Percentiles rank a stretch among this genome's conserved stretches.
Evolutionary conservation across 2,329 filamentous ascomycete genomes (phyloP).

Genomic region (Arachnomyces sp.): DNA sequence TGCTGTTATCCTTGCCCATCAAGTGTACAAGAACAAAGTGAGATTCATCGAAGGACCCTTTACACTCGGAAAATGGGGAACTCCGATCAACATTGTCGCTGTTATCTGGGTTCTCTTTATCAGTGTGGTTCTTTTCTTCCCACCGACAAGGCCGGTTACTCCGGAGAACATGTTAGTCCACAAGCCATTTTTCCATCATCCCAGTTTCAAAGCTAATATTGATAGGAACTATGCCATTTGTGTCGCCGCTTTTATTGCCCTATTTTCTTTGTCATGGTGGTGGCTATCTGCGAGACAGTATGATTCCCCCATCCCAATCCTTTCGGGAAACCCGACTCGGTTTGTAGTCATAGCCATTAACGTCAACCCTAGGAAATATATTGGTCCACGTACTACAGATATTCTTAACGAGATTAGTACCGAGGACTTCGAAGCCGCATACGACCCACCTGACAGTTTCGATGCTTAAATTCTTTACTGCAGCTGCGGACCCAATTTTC

Average conservation of each 20-base stretch:
- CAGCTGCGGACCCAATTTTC: not conserved
- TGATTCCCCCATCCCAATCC: constrained; percentile 18
- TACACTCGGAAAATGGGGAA: constrained; percentile 50
- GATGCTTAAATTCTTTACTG: constrained; percentile 9
- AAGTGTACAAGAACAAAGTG: constrained; percentile 46
- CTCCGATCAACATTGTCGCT: constrained; percentile 48
- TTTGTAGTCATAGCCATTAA: not conserved
- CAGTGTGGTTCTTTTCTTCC: constrained; percentile 53
- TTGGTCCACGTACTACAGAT: constrained; percentile 51
- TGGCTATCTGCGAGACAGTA: constrained; percentile 35
- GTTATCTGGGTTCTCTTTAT: constrained; percentile 58
- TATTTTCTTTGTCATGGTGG: constrained; percentile 47
- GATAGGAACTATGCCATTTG: constrained; percentile 43
- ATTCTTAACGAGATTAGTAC: constrained; percentile 30
- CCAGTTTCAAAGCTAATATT: not conserved
- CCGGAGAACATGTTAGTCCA: constrained; percentile 39
- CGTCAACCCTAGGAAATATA: constrained; percentile 45
- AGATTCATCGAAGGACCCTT: constrained; percentile 52
- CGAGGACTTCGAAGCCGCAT: constrained; percentile 19
- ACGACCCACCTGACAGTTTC: constrained; percentile 4
- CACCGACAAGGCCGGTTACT: constrained; percentile 41
- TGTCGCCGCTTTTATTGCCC: constrained; percentile 39
- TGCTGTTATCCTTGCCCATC: constrained; percentile 53
- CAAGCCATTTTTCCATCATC: not conserved
- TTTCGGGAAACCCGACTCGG: constrained; percentile 9